Percentiles rank a stretch among this genome's conserved stretches.
phyloP scores from a whole-genome alignment of 208 protist genomes.

The Herpetomonas samuelpessoai region DNA sequence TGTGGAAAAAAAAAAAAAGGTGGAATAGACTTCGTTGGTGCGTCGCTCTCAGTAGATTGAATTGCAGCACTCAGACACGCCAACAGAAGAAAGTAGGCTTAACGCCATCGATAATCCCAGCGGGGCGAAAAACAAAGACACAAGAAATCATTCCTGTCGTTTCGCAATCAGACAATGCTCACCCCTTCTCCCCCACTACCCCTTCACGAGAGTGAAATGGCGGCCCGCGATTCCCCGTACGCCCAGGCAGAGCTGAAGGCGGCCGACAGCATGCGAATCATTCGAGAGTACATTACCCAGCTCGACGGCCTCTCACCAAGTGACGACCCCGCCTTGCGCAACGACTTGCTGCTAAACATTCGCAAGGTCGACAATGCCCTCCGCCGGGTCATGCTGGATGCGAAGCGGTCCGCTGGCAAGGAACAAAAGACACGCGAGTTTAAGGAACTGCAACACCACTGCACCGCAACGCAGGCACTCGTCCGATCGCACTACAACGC shows the following conservation, averaged over 20 bases:
- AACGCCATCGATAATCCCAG: no score
- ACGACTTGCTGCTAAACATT: slow-evolving; percentile 34
- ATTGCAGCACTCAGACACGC: no score
- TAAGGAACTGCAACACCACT: slow-evolving; percentile 28
- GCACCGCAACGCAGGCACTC: slow-evolving; percentile 39
- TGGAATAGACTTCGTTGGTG: no score
- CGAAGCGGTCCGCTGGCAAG: slow-evolving; percentile 26
- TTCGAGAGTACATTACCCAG: slow-evolving; percentile 43
- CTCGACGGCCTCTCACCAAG: slow-evolving; percentile 24
- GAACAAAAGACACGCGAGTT: slow-evolving; percentile 31
- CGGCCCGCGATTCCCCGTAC: slow-evolving; percentile 18
- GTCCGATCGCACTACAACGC: slow-evolving; percentile 26
- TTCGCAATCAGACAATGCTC: no score
- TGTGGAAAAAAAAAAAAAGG: no score
- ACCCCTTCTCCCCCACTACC: slow-evolving; percentile 29
- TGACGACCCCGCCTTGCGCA: slow-evolving; percentile 15
- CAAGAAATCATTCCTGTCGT: no score
- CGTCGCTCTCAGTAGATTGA: no score
- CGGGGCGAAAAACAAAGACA: slow-evolving; percentile 1
- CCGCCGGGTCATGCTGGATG: slow-evolving; percentile 31
- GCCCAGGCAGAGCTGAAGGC: slow-evolving; percentile 27
- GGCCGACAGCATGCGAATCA: slow-evolving; percentile 26
- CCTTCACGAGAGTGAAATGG: slow-evolving; percentile 26
- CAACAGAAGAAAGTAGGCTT: no score
- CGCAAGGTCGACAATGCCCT: slow-evolving; percentile 28